Evolutionary conservation across 805 yeast genomes (phyloP), one percentile per base, ranked within the genome.

Genomic region (Hanseniaspora clermontiae): DNA sequence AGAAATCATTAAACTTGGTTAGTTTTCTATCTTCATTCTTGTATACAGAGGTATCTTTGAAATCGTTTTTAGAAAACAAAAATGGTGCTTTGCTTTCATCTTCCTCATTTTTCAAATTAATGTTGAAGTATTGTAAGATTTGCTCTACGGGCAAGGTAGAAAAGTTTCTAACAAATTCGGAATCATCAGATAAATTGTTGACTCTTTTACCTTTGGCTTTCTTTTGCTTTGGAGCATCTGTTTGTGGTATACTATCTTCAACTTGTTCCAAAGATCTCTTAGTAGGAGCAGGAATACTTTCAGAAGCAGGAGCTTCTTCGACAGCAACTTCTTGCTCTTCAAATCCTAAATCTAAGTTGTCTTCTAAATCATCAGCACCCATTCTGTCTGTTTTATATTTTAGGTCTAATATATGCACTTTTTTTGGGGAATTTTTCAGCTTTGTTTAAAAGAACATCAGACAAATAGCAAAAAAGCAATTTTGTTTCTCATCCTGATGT

Each of bases 351-450:
- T 75, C 84, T 51, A 87, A 71, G 2, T 88, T 91, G 65, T 87
- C 95, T 52, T 86, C 90, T 58, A 87, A 72, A 59, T 84, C 95
- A 67, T 88, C 95, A 15, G 77, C 84, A 39, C 53, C 51, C 58
- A 55, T 55, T 19, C 20, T 31, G 24, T 34, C 27, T 5, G 17
- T n/a, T 29, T 17, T 43, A n/a, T 31, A 6, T 7, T 43, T 7
- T 8, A 10, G 8, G 46, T 43, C 2, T 14, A 7, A 9, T 36
- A 37, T 17, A 20, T 20, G 37, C 37, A 24, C 19, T 36, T 2
- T 32, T 32, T 32, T 32, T 24, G 27, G 27, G 27, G 27, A 24
- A 4, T 4, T 24, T 24, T 24, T 5, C 3, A 24, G 27, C 5
- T n/a, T n/a, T n/a, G n/a, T n/a, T n/a, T n/a, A n/a, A n/a, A n/a